These are phyloP conservation scores for Globisporangium parvum DNA, from an alignment of 352 stramenopile genomes.

Conservation along the genomic window DNA sequence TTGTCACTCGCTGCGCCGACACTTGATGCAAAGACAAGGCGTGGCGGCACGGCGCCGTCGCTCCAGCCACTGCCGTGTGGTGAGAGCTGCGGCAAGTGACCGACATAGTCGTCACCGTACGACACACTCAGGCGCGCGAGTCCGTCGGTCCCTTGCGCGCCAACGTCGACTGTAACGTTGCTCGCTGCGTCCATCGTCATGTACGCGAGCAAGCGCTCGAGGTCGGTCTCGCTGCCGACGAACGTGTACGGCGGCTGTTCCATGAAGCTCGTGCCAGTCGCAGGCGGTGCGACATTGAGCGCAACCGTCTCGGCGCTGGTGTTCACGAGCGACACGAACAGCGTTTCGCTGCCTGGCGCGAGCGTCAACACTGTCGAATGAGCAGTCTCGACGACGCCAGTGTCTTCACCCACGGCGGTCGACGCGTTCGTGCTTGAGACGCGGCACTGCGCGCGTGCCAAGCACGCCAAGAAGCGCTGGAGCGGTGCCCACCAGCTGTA, in stretches of 20 bases:
- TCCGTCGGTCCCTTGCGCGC: background rate
- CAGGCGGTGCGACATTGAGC: background rate
- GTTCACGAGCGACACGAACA: background rate
- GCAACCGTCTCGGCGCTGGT: background rate
- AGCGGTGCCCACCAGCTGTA: conserved; percentile 23
- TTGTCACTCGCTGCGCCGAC: background rate
- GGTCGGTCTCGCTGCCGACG: background rate
- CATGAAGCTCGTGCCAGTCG: conserved; percentile 1
- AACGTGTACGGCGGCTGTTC: background rate
- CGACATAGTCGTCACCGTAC: conserved; percentile 12
- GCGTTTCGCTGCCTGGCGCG: background rate
- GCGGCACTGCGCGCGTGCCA: conserved; percentile 12
- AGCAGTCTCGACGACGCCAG: background rate
- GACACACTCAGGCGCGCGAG: background rate
- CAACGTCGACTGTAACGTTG: background rate
- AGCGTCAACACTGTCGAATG: background rate
- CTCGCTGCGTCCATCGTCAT: conserved; percentile 7
- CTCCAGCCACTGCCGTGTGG: background rate
- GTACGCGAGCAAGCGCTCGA: conserved; percentile 6
- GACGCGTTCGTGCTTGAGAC: background rate
- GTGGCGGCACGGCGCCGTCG: background rate
- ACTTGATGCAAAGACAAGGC: background rate
- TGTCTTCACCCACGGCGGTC: background rate
- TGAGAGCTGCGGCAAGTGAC: background rate
- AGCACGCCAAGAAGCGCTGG: conserved; percentile 23